phyloP scores from a whole-genome alignment of 495 filamentous ascomycete genomes.

The Neurospora sublineolata region DNA sequence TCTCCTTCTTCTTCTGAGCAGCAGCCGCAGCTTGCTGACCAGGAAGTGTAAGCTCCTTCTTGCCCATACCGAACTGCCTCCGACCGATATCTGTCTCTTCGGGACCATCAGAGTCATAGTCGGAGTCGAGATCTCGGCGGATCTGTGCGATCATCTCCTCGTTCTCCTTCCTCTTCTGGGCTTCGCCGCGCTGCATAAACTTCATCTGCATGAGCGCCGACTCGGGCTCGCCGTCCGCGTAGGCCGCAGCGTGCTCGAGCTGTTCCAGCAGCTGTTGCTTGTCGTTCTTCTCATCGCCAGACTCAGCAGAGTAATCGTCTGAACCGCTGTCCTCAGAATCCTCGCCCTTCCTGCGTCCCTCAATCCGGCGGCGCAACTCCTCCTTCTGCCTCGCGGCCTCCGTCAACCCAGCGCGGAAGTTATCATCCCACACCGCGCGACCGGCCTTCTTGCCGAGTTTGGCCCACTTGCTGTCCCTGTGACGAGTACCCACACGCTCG shows the following conservation, averaged over 20 bases:
- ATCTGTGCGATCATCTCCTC: slow-evolving; percentile 69
- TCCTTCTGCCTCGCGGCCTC: slow-evolving; percentile 81
- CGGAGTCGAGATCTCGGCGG: slow-evolving; percentile 55
- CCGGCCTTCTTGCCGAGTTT: slow-evolving; percentile 74
- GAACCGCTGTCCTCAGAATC: slow-evolving; percentile 44
- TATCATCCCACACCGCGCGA: slow-evolving; percentile 71
- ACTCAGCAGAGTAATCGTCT: slow-evolving; percentile 32
- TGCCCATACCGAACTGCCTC: slow-evolving; percentile 48
- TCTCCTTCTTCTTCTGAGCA: slow-evolving; percentile 1
- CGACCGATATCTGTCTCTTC: slow-evolving; percentile 52
- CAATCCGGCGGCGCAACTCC: slow-evolving; percentile 70
- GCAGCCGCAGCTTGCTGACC: slow-evolving; percentile 7
- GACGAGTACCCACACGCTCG: slow-evolving; percentile 80
- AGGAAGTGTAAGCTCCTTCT: slow-evolving; percentile 9
- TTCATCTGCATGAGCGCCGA: slow-evolving; percentile 57
- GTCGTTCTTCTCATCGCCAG: slow-evolving; percentile 37
- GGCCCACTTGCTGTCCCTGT: slow-evolving; percentile 89
- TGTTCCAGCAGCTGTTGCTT: slow-evolving; percentile 48
- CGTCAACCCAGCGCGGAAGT: slow-evolving; percentile 60
- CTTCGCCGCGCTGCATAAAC: slow-evolving; percentile 89
- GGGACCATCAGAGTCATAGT: slow-evolving; percentile 41
- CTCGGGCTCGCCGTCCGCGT: slow-evolving; percentile 23
- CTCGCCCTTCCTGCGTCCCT: slow-evolving; percentile 56
- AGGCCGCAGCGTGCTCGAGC: slow-evolving; percentile 39
- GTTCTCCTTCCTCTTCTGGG: slow-evolving; percentile 61